Base-by-base conservation (phyloP, 2,329 filamentous ascomycete species). In the Xylariaceae sp. region DNA sequence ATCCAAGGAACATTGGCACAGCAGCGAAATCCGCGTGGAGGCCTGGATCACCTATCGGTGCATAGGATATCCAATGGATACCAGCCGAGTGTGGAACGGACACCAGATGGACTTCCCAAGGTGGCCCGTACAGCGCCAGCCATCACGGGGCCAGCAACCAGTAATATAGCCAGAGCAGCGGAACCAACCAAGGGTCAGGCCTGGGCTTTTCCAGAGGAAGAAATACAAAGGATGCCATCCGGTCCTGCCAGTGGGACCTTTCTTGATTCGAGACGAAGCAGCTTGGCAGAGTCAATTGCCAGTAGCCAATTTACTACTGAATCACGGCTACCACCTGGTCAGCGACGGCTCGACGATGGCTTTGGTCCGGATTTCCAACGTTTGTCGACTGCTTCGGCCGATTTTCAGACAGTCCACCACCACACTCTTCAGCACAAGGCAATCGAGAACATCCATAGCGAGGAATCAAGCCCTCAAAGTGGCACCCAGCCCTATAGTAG, bases 151-250 rank as follows among this genome's bases (percentile, higher is more conserved):
- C 85, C 71, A 48, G 83, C 72, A 50, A 81, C 69, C 39, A 77
- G 73, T 64, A 79, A 69, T 56, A 87, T 74, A 67, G 84, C 78
- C 56, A 82, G 71, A 52, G 87, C 87, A 30, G 82, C 85, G 22
- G 84, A 88, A 60, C 86, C 87, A 4, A 90, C 85, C 9, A 89
- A 89, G 62, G 87, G 87, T 59, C 86, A 85, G 60, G 83, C 87
- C 4, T 91, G 87, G 86, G 87, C 87, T 51, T 90, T 90, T 53
- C 86, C 87, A 1, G 86, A 88, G 56, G 80, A 85, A 40, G 78
- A 82, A 39, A 79, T 85, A 3, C 72, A 77, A 44, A 65, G 73
- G 41, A 57, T 70, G 36, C 66, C 69, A 4, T 73, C 58, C 43
- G 68, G 64, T 28, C 73, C 68, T 67, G 54, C 72, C 56, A 63